Evolutionary conservation across 345 rosid species (phyloP), one percentile per base, ranked within the genome.

Genomic region (Ceriops zippeliana): DNA sequence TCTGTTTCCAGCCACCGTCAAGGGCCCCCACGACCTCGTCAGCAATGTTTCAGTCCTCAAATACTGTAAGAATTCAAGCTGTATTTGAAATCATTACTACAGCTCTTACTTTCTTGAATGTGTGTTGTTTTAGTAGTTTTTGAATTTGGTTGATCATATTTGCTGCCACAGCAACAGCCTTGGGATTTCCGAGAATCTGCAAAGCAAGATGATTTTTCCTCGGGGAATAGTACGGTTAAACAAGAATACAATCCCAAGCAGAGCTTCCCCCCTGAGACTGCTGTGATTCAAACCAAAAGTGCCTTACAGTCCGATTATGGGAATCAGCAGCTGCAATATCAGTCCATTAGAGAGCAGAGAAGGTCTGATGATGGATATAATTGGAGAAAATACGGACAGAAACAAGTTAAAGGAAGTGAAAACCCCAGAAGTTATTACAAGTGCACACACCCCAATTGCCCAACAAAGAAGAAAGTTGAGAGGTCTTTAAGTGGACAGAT

Each of bases 301-400:
- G 70, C 59, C 56, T 61, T 74, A 67, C 82, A 69, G 60, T 69
- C 85, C 8, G 83, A 75, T 67, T 68, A 37, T 70, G 76, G 75
- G 1, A 75, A 70, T 31, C 65, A 65, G 28, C 78, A 70, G 7
- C 82, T 75, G 21, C 92, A 78, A 63, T 38, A 80, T 42, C 87
- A 77, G 78, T n/a, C 81, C 3, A 63, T 81, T 6, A 81, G 86
- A 73, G 95, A 80, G 68, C 83, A 77, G 68, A 84, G 83, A 69
- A 86, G 74, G 77, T 82, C 96, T 5, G 92, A 87, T 7, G 98
- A 90, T 76, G 98, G 98, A 38, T 93, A 86, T 78, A 89, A 90
- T 34, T 93, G 98, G 98, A 83, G 97, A n/a, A 93, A 93, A 78
- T 93, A 93, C 71, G 98, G 98, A 5, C 98, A 93, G 66, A 93